Conservation (phyloP, 306 rosid genomes). For the Argentina anserina region DNA sequence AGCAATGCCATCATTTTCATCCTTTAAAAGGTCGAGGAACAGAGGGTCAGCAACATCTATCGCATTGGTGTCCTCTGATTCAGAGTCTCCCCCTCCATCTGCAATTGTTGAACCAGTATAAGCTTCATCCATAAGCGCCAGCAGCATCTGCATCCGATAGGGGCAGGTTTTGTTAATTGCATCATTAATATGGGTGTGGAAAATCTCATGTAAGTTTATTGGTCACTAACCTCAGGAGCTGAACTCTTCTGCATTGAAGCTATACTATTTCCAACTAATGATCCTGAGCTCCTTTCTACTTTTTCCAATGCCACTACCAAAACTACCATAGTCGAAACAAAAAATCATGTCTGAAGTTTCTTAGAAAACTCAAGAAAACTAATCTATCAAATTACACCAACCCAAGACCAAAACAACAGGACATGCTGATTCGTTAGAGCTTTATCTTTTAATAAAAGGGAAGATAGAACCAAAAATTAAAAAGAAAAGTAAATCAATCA, state of each 20-base stretch:
- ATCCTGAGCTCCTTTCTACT: slow-evolving; percentile 79
- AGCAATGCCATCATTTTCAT: slow-evolving; percentile 97
- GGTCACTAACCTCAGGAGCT: slow-evolving; percentile 75
- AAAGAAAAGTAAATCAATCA: not conserved
- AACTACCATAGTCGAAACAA: slow-evolving; percentile 41
- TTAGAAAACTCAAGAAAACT: not conserved
- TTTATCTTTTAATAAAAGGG: not conserved
- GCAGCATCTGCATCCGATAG: slow-evolving; percentile 67
- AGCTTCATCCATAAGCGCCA: slow-evolving; percentile 99
- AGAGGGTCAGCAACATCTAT: slow-evolving; percentile 80
- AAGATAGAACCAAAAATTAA: not conserved
- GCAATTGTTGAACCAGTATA: slow-evolving; percentile 94
- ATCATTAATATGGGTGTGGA: slow-evolving; percentile 16
- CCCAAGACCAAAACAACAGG: not conserved
- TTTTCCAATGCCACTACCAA: slow-evolving; percentile 91
- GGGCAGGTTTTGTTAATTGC: slow-evolving; percentile 12
- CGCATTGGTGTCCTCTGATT: slow-evolving; percentile 69
- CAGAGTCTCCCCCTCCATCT: slow-evolving; percentile 92
- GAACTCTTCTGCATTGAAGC: slow-evolving; percentile 93
- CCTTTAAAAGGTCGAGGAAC: slow-evolving; percentile 89
- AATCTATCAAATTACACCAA: not conserved
- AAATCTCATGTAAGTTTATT: slow-evolving; percentile 6
- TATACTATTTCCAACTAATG: slow-evolving; percentile 81
- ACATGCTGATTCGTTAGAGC: not conserved
- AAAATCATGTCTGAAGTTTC: slow-evolving; percentile 18